phyloP scores from a whole-genome alignment of 2,329 filamentous ascomycete species.

The Penicillium sp. region DNA sequence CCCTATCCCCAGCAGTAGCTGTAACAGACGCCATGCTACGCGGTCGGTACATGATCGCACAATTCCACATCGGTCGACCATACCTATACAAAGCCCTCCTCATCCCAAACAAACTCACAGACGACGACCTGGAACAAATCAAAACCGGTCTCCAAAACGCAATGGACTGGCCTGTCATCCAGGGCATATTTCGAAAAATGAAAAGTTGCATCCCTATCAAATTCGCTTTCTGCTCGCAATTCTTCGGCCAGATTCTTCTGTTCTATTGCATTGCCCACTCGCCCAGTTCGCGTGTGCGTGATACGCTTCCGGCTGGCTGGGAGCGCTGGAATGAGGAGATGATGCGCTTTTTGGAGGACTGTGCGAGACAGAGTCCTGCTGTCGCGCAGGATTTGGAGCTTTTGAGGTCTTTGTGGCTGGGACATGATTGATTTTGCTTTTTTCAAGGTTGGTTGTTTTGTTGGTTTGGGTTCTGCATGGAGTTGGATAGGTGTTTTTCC shows the following conservation, averaged over 20 bases:
- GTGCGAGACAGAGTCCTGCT: constrained; percentile 36
- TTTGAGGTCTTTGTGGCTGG: constrained; percentile 28
- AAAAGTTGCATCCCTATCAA: constrained; percentile 42
- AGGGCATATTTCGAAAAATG: constrained; percentile 39
- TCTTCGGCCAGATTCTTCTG: constrained; percentile 42
- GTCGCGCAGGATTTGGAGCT: constrained; percentile 40
- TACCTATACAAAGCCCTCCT: constrained; percentile 42
- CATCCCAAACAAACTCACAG: constrained; percentile 33
- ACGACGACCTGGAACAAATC: constrained; percentile 39
- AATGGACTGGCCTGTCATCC: constrained; percentile 40
- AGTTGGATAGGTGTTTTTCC: constrained; percentile 1
- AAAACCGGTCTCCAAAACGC: constrained; percentile 37
- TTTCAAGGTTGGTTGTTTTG: background rate
- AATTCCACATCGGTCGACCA: constrained; percentile 41
- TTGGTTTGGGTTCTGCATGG: constrained; percentile 1
- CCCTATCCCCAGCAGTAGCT: constrained; percentile 32
- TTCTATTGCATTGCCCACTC: constrained; percentile 42
- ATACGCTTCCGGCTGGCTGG: constrained; percentile 36
- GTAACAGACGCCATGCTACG: constrained; percentile 38
- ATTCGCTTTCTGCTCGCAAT: constrained; percentile 42
- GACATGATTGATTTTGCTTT: constrained; percentile 5
- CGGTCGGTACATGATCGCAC: constrained; percentile 35
- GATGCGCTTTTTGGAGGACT: constrained; percentile 38
- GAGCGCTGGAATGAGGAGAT: constrained; percentile 41
- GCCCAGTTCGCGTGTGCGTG: constrained; percentile 31